Evolutionary conservation across 2,329 filamentous ascomycete species (phyloP).

Genomic region (Capronia coronata): DNA sequence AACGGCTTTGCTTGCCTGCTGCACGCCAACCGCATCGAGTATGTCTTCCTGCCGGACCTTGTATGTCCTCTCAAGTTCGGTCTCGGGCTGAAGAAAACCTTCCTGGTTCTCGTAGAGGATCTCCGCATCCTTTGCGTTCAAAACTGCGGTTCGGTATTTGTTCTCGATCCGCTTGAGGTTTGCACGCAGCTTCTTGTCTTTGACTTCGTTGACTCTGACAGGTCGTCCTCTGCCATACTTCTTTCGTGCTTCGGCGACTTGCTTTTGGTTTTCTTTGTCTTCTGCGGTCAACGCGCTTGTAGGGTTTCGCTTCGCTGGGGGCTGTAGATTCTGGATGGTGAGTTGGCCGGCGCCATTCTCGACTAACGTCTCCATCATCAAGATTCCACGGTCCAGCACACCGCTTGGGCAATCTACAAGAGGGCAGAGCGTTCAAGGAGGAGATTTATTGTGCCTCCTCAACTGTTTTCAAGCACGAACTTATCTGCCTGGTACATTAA

Average conservation of each 20-base stretch:
- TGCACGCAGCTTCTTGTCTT: conserved; percentile 81
- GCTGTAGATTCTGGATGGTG: conserved; percentile 26
- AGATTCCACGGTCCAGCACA: too few species aligned
- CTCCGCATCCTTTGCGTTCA: conserved; percentile 90
- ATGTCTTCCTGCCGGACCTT: conserved; percentile 88
- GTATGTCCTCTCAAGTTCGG: conserved; percentile 84
- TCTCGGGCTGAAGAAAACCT: conserved; percentile 83
- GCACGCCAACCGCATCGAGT: conserved; percentile 62
- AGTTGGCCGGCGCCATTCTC: conserved; percentile 28
- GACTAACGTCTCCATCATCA: conserved; percentile 24
- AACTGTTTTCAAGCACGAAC: too few species aligned
- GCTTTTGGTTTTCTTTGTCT: conserved; percentile 37
- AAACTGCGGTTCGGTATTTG: conserved; percentile 72
- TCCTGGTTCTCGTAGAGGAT: conserved; percentile 80
- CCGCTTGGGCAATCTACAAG: too few species aligned
- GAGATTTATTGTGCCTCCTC: too few species aligned
- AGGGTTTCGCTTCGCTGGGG: conserved; percentile 25
- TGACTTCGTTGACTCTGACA: conserved; percentile 65
- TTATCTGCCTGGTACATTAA: too few species aligned
- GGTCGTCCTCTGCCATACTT: conserved; percentile 77
- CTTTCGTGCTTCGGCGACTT: conserved; percentile 53
- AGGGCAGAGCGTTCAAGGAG: too few species aligned
- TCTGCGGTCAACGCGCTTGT: conserved; percentile 26
- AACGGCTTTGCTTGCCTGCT: conserved; percentile 87
- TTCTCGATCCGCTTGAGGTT: conserved; percentile 72